phyloP scores from a whole-genome alignment of 164 flowering plant genomes.

The Aristolochia fimbriata region DNA sequence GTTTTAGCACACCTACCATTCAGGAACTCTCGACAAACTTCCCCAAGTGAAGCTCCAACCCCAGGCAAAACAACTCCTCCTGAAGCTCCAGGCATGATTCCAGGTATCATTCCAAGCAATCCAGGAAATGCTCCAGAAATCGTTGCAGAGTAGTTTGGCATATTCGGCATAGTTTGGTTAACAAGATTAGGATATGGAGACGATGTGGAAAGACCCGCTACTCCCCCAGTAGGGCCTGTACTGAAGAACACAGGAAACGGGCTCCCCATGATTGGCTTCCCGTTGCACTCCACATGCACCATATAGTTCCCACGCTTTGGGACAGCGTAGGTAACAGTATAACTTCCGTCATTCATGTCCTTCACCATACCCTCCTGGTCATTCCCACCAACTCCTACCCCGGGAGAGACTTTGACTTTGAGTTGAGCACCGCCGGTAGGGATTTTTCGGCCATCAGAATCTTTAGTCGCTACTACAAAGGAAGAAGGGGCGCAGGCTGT shows the following conservation, averaged over 20 bases:
- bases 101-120: constrained; percentile 90
- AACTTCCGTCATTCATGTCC: constrained; percentile 86
- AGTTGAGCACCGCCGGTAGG: constrained; percentile 59
- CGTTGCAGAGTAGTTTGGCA: constrained; percentile 94
- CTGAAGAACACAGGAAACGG: constrained; percentile 97
- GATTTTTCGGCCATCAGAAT: constrained; percentile 73
- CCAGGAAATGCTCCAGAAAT: constrained; percentile 93
- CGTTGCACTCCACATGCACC: constrained; percentile 84
- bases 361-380: constrained; percentile 93
- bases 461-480: constrained; percentile 69
- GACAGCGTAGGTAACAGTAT: constrained; percentile 77
- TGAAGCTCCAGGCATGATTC: constrained; percentile 65
- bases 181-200: constrained; percentile 53
- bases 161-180: constrained; percentile 98
- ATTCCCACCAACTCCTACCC: constrained; percentile 83
- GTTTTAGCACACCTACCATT: constrained; percentile 74
- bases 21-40: constrained; percentile 84
- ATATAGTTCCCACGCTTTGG: constrained; percentile 94
- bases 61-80: constrained; percentile 97
- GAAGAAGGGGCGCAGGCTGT: constrained; percentile 68
- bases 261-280: constrained; percentile 84
- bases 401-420: constrained; percentile 71
- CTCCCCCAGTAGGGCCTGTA: constrained; percentile 61
- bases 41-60: constrained; percentile 86
- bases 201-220: constrained; percentile 60